Conservation (phyloP, 768 basidiomycete species). For the Clavulina sp. region DNA sequence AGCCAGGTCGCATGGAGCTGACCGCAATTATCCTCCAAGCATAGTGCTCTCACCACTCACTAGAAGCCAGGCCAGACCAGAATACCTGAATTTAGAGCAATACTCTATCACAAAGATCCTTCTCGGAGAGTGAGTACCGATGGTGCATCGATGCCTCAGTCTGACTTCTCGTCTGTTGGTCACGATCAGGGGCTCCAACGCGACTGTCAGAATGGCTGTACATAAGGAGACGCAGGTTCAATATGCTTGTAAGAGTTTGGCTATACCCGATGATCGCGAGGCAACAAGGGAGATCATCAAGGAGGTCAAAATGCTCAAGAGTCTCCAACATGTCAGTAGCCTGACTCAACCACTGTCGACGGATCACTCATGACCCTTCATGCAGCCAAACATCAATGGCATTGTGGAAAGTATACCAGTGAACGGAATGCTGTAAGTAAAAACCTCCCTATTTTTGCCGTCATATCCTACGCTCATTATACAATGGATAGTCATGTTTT, state of each 20-base stretch:
- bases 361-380: not conserved
- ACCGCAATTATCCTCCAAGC: too few relatives aligned
- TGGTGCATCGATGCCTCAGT: too few relatives aligned
- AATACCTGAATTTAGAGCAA: not conserved
- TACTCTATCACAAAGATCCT: not conserved
- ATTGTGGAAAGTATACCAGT: not conserved
- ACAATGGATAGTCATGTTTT: conserved; percentile 8
- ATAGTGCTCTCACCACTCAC: too few relatives aligned
- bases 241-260: conserved; percentile 9
- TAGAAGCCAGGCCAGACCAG: not conserved
- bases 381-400: conserved; percentile 10
- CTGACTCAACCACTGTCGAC: not conserved
- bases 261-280: not conserved
- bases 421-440: not conserved
- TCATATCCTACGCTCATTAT: not conserved
- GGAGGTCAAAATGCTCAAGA: conserved; percentile 7
- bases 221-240: conserved; percentile 3
- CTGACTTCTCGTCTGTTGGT: not conserved
- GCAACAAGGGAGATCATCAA: conserved; percentile 7
- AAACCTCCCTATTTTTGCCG: not conserved
- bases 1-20: too few relatives aligned
- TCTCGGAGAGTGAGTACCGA: not conserved
- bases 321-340: conserved; percentile 6
- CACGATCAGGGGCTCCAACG: conserved; percentile 3
- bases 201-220: conserved; percentile 8